Conservation (phyloP, 2,329 filamentous ascomycete species). For the Pseudogymnoascus sp. region DNA sequence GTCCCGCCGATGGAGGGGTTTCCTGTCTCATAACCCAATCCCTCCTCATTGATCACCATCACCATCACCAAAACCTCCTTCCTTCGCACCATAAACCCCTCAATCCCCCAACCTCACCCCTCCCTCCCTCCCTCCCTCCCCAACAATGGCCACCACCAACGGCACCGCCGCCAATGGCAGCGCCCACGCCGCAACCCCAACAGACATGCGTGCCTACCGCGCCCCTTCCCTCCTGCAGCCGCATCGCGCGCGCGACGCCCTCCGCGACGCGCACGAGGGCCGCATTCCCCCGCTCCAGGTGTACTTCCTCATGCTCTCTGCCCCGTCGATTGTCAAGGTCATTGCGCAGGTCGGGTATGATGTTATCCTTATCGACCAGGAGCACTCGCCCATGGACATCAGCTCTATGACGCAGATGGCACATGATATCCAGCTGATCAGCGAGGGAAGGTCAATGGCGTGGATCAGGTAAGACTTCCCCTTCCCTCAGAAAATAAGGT, state of each 20-base stretch:
- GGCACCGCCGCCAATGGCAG: background rate
- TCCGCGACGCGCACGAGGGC: conserved; percentile 39
- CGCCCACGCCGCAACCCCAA: background rate
- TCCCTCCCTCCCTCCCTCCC: background rate
- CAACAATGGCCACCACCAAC: background rate
- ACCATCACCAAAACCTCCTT: background rate
- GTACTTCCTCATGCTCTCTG: conserved; percentile 36
- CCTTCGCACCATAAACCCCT: background rate
- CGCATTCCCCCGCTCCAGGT: conserved; percentile 38
- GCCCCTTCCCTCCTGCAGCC: conserved; percentile 41
- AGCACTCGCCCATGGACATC: conserved; percentile 38
- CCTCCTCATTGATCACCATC: background rate
- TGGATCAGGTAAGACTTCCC: conserved; percentile 33
- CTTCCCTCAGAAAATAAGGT: background rate
- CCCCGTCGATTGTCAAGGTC: conserved; percentile 34
- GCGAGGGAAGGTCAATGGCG: conserved; percentile 38
- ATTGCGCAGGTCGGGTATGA: conserved; percentile 39
- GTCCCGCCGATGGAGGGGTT: background rate
- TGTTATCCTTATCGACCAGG: conserved; percentile 41
- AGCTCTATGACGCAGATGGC: conserved; percentile 46
- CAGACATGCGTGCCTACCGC: conserved; percentile 34
- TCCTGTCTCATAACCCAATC: background rate
- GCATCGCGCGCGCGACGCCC: conserved; percentile 37
- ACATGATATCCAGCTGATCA: conserved; percentile 40
- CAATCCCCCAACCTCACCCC: background rate